Percentiles rank a stretch among this genome's conserved stretches.
Conservation (phyloP, 768 basidiomycete genomes). For the Filobasidium floriforme region DNA sequence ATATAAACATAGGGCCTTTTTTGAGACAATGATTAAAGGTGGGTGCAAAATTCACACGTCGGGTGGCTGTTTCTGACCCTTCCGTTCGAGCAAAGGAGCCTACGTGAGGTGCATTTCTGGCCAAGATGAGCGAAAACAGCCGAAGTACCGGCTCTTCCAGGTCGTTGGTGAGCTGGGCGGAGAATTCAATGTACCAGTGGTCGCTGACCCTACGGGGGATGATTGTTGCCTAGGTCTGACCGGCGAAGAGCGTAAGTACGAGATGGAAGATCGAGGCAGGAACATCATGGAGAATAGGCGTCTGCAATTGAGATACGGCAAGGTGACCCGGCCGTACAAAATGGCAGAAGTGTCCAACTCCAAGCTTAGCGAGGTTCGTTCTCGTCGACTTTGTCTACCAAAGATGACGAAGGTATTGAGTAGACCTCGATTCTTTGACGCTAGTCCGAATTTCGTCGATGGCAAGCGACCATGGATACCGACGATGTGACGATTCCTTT, state of each 20-base stretch:
- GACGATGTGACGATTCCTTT: slow-evolving; percentile 64
- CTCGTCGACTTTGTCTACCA: slow-evolving; percentile 38
- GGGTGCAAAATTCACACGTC: slow-evolving; percentile 25
- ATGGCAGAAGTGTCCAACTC: slow-evolving; percentile 88
- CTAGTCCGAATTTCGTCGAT: slow-evolving; percentile 69
- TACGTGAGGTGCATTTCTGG: slow-evolving; percentile 84
- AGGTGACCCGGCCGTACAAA: slow-evolving; percentile 54
- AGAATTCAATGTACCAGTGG: neutral
- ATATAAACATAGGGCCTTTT: slow-evolving; percentile 69
- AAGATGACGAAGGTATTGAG: neutral
- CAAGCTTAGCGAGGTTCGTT: slow-evolving; percentile 56
- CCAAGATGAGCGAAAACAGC: slow-evolving; percentile 50
- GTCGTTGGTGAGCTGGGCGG: slow-evolving; percentile 57
- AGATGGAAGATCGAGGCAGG: slow-evolving; percentile 37
- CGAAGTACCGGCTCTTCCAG: slow-evolving; percentile 76
- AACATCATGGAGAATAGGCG: slow-evolving; percentile 53
- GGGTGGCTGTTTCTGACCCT: slow-evolving; percentile 1
- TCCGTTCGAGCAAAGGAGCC: slow-evolving; percentile 51
- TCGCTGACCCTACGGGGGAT: neutral
- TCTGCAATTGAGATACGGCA: slow-evolving; percentile 71
- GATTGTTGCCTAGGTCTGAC: slow-evolving; percentile 21
- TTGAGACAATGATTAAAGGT: slow-evolving; percentile 75
- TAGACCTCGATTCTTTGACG: neutral
- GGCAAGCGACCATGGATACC: slow-evolving; percentile 16
- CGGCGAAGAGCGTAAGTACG: slow-evolving; percentile 30